phyloP scores from a whole-genome alignment of 257 asterid genomes.

The Solanum raphanifolium region DNA sequence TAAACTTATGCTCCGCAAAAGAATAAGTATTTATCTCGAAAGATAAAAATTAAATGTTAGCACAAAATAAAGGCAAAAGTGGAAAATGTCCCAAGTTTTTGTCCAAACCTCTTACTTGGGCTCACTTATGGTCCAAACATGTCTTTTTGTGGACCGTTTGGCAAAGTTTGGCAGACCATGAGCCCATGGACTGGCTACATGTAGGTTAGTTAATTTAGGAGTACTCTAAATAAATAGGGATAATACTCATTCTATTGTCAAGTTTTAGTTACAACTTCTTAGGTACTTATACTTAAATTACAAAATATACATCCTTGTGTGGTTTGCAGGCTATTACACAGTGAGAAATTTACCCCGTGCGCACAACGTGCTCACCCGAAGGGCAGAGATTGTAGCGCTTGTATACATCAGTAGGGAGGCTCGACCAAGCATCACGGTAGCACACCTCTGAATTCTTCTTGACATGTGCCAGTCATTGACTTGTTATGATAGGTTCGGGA shows the following conservation, averaged over 20 bases:
- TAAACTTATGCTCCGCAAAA: background rate
- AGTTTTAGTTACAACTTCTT: background rate
- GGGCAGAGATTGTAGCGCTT: no score
- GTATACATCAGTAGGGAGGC: background rate
- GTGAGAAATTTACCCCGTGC: fast-evolving
- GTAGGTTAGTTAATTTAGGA: background rate
- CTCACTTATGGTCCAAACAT: background rate
- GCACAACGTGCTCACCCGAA: background rate
- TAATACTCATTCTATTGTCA: background rate
- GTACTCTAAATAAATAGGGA: background rate
- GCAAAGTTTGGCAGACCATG: background rate
- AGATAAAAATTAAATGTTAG: background rate
- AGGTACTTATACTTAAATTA: background rate
- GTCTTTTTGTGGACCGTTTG: background rate
- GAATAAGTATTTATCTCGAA: background rate
- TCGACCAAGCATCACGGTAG: background rate
- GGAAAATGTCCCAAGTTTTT: background rate
- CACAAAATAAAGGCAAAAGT: background rate
- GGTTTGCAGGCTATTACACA: background rate
- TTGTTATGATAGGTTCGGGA: background rate
- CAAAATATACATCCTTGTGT: background rate
- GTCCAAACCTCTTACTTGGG: background rate
- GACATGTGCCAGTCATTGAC: background rate
- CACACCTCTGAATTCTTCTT: background rate
- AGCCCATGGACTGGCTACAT: background rate